Evolutionary conservation across 306 rosid species (phyloP).

Genomic region (Clitoria ternatea): DNA sequence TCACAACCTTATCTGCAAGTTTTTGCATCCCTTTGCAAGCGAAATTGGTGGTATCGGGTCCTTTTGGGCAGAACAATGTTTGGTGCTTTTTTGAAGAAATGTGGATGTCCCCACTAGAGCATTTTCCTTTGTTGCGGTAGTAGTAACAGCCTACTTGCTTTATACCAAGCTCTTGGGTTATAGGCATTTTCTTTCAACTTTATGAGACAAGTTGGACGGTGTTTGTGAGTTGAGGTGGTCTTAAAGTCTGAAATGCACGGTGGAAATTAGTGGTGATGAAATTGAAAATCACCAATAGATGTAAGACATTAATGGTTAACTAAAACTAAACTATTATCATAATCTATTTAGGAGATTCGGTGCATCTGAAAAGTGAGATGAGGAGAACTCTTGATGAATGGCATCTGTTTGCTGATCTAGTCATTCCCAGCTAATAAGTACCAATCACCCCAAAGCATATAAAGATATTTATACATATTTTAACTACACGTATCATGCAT

Average conservation of each 20-base stretch:
- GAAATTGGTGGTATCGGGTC: constrained; percentile 6
- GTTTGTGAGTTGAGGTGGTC: constrained; percentile 35
- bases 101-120: constrained; percentile 32
- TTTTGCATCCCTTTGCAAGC: constrained; percentile 19
- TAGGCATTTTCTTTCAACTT: constrained; percentile 31
- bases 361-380: constrained; percentile 25
- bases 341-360: constrained; percentile 31
- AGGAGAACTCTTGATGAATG: constrained; percentile 14
- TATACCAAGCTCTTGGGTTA: constrained; percentile 26
- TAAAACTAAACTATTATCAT: constrained; percentile 24
- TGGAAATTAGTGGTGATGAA: constrained; percentile 25
- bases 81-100: constrained; percentile 29
- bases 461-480: constrained; percentile 1
- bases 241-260: constrained; percentile 23
- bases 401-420: constrained; percentile 34
- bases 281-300: constrained; percentile 14
- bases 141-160: constrained; percentile 17
- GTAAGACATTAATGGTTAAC: constrained; percentile 18
- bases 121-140: constrained; percentile 23
- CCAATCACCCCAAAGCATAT: neutral
- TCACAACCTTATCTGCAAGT: constrained; percentile 10
- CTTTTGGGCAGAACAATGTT: constrained; percentile 16
- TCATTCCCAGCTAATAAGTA: constrained; percentile 30
- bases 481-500: too few relatives aligned
- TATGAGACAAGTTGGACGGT: constrained; percentile 37